Conservation (phyloP, 441 rosid species). For the Viola pubescens region DNA sequence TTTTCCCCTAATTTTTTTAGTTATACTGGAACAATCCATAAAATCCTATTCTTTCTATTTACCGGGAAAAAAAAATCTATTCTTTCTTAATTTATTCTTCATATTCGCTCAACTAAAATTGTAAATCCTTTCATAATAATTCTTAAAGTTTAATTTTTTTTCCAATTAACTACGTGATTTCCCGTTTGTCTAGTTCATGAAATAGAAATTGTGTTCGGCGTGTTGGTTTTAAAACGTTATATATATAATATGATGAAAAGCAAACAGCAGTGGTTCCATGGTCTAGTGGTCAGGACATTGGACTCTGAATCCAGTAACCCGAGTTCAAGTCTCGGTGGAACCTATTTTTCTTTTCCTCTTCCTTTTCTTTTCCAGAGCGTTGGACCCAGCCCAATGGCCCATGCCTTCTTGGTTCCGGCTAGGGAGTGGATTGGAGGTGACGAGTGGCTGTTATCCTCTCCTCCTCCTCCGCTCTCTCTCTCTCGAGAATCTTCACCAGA, state of each 20-base stretch:
- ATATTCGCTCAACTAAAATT: too few species aligned
- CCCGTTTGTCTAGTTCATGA: background rate
- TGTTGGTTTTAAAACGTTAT: background rate
- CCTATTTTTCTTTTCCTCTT: conserved; percentile 12
- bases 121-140: too few species aligned
- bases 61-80: too few species aligned
- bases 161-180: too few species aligned
- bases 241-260: background rate
- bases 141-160: too few species aligned
- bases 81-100: too few species aligned
- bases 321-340: conserved; percentile 61
- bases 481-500: background rate
- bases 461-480: background rate
- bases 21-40: too few species aligned
- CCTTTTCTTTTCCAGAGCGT: too few species aligned
- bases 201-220: too few species aligned
- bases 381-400: background rate
- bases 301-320: conserved; percentile 60
- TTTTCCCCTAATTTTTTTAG: too few species aligned
- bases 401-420: background rate
- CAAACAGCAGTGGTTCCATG: conserved; percentile 29
- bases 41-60: too few species aligned
- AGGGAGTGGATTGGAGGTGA: background rate
- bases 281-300: conserved; percentile 63
- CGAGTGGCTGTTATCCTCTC: conserved; percentile 9